These are phyloP conservation scores for Teunomyces funiuensis DNA, from an alignment of 805 yeast species.

Conservation along the genomic window DNA sequence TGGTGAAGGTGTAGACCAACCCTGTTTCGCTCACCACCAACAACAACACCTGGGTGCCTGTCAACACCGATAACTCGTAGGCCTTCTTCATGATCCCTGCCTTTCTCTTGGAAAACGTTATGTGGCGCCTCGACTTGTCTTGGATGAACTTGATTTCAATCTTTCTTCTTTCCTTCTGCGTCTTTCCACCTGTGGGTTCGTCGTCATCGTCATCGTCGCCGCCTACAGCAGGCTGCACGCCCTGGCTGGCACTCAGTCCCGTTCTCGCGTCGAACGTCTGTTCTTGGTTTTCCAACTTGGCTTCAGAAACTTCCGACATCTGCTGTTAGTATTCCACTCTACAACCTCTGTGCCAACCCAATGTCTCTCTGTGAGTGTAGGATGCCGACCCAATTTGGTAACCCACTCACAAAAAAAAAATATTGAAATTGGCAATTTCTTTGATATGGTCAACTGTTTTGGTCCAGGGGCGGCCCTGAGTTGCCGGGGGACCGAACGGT, in stretches of 20 bases:
- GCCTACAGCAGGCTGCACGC: constrained; percentile 23
- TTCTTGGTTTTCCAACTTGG: constrained; percentile 33
- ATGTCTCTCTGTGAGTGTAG: too few relatives aligned
- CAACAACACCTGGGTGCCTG: constrained; percentile 94
- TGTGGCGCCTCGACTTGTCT: constrained; percentile 96
- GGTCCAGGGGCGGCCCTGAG: constrained; percentile 1
- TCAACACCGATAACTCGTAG: constrained; percentile 92
- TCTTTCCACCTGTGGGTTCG: constrained; percentile 45
- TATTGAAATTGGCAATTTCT: constrained; percentile 6
- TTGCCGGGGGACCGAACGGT: background rate
- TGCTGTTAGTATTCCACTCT: constrained; percentile 19
- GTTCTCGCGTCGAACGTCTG: constrained; percentile 9
- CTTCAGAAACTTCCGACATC: constrained; percentile 43
- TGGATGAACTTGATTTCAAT: constrained; percentile 96
- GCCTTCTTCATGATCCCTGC: constrained; percentile 99
- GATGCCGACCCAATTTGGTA: constrained; percentile 24
- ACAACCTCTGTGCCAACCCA: too few relatives aligned
- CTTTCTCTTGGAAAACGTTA: constrained; percentile 95
- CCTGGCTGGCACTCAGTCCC: constrained; percentile 16
- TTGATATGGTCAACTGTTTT: constrained; percentile 1
- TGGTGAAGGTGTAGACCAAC: constrained; percentile 94
- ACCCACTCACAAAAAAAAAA: constrained; percentile 12
- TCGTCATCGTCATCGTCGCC: constrained; percentile 56
- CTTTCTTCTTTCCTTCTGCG: constrained; percentile 69
- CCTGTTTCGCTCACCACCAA: constrained; percentile 99